Base-by-base conservation (phyloP, 2,329 filamentous ascomycete genomes). In the Sporothrix protearum region DNA sequence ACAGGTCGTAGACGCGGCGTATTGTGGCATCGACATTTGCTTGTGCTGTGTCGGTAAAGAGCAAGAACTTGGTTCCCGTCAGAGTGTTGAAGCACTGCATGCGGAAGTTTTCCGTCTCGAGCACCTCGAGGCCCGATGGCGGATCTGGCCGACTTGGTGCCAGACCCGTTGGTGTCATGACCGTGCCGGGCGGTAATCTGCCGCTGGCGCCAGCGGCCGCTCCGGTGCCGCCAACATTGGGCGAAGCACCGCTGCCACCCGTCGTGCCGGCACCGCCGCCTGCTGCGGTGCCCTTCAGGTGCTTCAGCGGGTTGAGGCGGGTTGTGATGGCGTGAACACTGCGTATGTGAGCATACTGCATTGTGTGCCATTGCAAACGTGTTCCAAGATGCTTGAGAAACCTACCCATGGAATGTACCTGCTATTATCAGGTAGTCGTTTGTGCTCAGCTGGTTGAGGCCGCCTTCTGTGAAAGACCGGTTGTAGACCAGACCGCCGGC, bases 381-480 rank as follows among this genome's bases (percentile, higher is more conserved):
- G n/a, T n/a, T n/a, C n/a, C n/a, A n/a, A n/a, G n/a, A n/a, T n/a
- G n/a, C n/a, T n/a, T n/a, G n/a, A 14, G n/a, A n/a, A 2, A 77
- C 82, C 74, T 83, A 94, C 92, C 93, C 96, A 80, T 99, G 96
- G 81, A 99, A 99, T 70, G 96, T 99, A 72, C 96, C 96, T 7
- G 96, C 96, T 36, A 99, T 89, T 76, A 98, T 95, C 42, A 99
- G 91, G 79, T 96, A 97, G 85, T 99, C 96, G 80, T 99, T 99
- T 76, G 93, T 95, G 76, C 89, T 92, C 76, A 99, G 90, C 80
- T 95, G 93, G 80, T 92, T 92, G 73, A 99, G 87, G 61, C 88
- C 92, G 73, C 89, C 92, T 57, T 95, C 89, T 77, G 94, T 90
- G 81, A 99, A 98, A 78, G 93, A 92, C 77, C 94, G 93, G 82